phyloP scores from a whole-genome alignment of 352 stramenopile genomes.

The Pythium diclinum region DNA sequence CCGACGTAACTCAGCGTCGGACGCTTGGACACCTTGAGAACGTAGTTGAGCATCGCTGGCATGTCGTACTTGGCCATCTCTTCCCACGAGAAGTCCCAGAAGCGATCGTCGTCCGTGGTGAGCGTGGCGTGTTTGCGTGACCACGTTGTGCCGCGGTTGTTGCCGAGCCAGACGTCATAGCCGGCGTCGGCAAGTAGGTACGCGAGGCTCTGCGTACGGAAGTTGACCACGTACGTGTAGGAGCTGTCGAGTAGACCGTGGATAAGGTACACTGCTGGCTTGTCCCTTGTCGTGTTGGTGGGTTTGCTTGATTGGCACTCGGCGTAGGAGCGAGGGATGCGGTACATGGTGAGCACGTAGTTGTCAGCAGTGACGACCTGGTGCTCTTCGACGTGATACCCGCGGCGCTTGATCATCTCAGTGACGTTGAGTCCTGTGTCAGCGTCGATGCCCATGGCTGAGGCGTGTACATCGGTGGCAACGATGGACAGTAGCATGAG shows the following conservation, averaged over 20 bases:
- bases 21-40: conserved; percentile 34
- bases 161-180: conserved; percentile 62
- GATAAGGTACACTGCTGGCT: conserved; percentile 47
- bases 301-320: conserved; percentile 39
- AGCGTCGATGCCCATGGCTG: conserved; percentile 24
- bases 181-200: conserved; percentile 53
- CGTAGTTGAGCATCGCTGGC: conserved; percentile 50
- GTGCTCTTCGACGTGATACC: conserved; percentile 53
- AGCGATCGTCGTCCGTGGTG: conserved; percentile 34
- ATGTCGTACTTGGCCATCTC: conserved; percentile 52
- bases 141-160: conserved; percentile 57
- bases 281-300: conserved; percentile 29
- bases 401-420: conserved; percentile 40
- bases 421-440: conserved; percentile 43
- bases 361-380: conserved; percentile 48
- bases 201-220: conserved; percentile 52
- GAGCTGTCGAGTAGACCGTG: conserved; percentile 53
- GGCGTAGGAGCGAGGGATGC: conserved; percentile 50
- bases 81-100: conserved; percentile 57
- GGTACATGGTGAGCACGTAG: conserved; percentile 65
- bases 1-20: conserved; percentile 51
- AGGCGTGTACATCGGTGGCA: background rate
- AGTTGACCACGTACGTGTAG: conserved; percentile 60
- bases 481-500: background rate
- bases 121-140: conserved; percentile 43